A percentile compares a stretch with the other conserved stretches of the same genome.
Conservation (phyloP, 2,329 filamentous ascomycete species). For the Pseudogymnoascus sp. region DNA sequence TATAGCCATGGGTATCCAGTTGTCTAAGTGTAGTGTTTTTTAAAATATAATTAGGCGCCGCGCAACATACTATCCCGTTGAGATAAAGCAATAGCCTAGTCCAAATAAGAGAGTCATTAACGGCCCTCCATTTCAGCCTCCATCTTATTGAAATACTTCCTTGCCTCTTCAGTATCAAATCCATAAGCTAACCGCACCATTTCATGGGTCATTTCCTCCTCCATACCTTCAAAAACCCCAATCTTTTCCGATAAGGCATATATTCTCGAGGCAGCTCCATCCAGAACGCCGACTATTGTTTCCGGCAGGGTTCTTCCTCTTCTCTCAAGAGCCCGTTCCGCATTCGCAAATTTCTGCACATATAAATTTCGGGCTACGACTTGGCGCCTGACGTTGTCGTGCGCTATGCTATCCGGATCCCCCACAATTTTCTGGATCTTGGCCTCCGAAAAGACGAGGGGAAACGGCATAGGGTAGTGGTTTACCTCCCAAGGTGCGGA, state of each 20-base stretch:
- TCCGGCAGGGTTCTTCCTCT: neutral
- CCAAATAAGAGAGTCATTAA: neutral
- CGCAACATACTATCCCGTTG: too few species aligned
- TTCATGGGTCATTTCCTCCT: neutral
- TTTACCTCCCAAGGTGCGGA: neutral
- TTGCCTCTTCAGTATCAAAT: neutral
- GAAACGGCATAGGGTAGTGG: neutral
- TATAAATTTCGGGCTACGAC: neutral
- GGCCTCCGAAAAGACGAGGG: neutral
- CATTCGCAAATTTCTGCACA: neutral
- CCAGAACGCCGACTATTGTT: neutral
- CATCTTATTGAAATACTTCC: neutral
- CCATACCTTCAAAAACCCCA: neutral
- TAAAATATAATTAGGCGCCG: too few species aligned
- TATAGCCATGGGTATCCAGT: too few species aligned
- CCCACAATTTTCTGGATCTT: neutral
- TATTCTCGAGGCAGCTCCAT: neutral
- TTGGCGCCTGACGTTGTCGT: neutral
- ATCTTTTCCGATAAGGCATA: neutral
- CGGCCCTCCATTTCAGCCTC: neutral
- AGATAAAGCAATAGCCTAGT: too few species aligned
- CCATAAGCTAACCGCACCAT: neutral
- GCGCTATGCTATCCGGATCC: neutral
- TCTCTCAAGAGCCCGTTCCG: neutral
- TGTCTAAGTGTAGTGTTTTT: too few species aligned